A percentile compares a stretch with the other conserved stretches of the same genome.
Evolutionary conservation across 202 grass and related monocot species (phyloP).

Genomic region (Panicum hallii): DNA sequence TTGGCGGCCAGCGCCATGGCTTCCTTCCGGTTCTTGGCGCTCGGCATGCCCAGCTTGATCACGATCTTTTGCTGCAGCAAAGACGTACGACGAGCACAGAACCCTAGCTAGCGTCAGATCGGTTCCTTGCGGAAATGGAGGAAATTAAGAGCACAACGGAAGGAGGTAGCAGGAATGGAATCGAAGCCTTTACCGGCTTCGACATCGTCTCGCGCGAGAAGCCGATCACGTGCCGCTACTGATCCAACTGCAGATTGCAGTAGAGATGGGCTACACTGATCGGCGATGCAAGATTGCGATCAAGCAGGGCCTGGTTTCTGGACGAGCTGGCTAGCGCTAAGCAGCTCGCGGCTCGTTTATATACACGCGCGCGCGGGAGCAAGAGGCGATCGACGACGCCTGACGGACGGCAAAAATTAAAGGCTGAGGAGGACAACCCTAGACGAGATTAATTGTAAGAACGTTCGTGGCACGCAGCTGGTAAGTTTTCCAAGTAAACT

Average conservation of each 20-base stretch:
- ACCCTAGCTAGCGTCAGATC: not conserved
- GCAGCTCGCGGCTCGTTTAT: not conserved
- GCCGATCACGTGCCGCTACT: too few relatives aligned
- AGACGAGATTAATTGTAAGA: not conserved
- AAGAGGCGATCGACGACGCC: not conserved
- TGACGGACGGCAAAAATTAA: not conserved
- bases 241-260: not conserved
- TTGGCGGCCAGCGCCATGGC: slow-evolving; percentile 23
- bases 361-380: not conserved
- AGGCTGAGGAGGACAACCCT: not conserved
- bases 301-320: not conserved
- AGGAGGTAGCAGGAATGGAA: not conserved
- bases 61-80: slow-evolving; percentile 46
- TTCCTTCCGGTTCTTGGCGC: not conserved
- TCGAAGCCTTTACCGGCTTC: not conserved
- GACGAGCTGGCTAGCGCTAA: not conserved
- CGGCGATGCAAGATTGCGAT: not conserved
- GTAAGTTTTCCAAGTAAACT: not conserved
- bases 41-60: slow-evolving; percentile 22
- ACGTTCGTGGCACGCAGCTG: not conserved
- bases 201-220: not conserved
- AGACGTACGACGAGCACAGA: not conserved
- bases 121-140: not conserved
- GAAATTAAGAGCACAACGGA: not conserved
- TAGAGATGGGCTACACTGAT: not conserved